These are phyloP conservation scores for Hypoxylon sp. DNA, from an alignment of 2,329 filamentous ascomycete species.

Conservation along the genomic window DNA sequence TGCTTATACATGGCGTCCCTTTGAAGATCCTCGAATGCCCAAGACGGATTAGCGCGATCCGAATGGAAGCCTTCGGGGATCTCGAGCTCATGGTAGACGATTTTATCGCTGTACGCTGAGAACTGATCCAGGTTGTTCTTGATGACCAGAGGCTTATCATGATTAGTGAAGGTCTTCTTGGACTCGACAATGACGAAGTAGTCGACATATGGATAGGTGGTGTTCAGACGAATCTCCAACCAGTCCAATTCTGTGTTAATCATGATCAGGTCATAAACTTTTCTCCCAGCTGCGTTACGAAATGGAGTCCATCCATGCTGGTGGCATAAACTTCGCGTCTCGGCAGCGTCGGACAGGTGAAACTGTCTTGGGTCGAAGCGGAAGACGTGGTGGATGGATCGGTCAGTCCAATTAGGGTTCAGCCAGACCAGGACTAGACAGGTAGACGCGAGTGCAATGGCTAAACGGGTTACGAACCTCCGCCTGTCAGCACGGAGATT, in stretches of 20 bases:
- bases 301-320: constrained; percentile 58
- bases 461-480: constrained; percentile 40
- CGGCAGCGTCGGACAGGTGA: constrained; percentile 42
- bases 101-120: constrained; percentile 67
- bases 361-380: constrained; percentile 44
- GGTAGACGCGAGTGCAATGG: constrained; percentile 32
- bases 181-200: constrained; percentile 76
- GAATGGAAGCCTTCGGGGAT: constrained; percentile 59
- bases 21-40: constrained; percentile 65
- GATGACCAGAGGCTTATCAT: constrained; percentile 67
- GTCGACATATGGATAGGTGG: constrained; percentile 70
- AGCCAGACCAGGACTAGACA: constrained; percentile 49
- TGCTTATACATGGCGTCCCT: constrained; percentile 69
- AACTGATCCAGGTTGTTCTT: constrained; percentile 67
- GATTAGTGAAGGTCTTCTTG: constrained; percentile 68
- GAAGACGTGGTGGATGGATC: constrained; percentile 47
- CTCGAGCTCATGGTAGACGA: constrained; percentile 69
- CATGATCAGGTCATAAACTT: constrained; percentile 73
- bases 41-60: constrained; percentile 54
- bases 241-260: constrained; percentile 74
- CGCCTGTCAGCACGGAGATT: constrained; percentile 40
- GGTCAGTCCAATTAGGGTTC: constrained; percentile 51
- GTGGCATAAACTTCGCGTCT: constrained; percentile 51
- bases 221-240: constrained; percentile 73
- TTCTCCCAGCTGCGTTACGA: constrained; percentile 55